These are phyloP conservation scores for Aspergillus brunneoviolaceus DNA, from an alignment of 2,329 filamentous ascomycete genomes.

Conservation along the genomic window DNA sequence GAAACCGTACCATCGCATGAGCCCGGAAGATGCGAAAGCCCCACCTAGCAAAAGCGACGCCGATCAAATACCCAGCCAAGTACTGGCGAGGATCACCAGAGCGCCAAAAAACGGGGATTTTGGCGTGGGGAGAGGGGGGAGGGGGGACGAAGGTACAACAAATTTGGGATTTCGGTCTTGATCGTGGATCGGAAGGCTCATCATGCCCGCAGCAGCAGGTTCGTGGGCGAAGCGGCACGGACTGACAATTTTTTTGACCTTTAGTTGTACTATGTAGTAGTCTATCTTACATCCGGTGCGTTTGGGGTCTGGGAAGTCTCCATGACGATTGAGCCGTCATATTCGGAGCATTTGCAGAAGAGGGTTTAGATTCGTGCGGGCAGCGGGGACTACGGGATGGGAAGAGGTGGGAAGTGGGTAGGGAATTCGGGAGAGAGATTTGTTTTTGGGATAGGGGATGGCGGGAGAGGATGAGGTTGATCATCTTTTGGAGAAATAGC, in stretches of 20 bases:
- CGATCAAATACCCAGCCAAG: no score
- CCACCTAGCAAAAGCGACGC: no score
- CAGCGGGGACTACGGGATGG: neutral
- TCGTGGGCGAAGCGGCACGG: no score
- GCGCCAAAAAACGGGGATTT: no score
- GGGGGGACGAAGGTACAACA: neutral
- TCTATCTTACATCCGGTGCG: neutral
- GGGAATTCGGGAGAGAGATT: neutral
- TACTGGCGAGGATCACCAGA: no score
- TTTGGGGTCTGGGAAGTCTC: neutral
- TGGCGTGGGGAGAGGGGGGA: no score
- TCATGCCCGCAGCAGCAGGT: no score
- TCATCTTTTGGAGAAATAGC: neutral
- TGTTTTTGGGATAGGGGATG: neutral
- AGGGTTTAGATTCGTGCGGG: conserved; percentile 2
- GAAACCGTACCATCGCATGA: no score
- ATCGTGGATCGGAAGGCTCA: no score
- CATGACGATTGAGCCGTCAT: neutral
- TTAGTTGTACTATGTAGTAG: no score
- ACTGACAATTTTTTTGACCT: no score
- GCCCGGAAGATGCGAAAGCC: no score
- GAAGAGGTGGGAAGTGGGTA: neutral
- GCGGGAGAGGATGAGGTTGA: neutral
- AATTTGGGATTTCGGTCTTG: neutral
- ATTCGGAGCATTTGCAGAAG: conserved; percentile 9